Evolutionary conservation across 495 filamentous ascomycete genomes (phyloP), one percentile per base, ranked within the genome.

Genomic region (Penicillium chermesinum): DNA sequence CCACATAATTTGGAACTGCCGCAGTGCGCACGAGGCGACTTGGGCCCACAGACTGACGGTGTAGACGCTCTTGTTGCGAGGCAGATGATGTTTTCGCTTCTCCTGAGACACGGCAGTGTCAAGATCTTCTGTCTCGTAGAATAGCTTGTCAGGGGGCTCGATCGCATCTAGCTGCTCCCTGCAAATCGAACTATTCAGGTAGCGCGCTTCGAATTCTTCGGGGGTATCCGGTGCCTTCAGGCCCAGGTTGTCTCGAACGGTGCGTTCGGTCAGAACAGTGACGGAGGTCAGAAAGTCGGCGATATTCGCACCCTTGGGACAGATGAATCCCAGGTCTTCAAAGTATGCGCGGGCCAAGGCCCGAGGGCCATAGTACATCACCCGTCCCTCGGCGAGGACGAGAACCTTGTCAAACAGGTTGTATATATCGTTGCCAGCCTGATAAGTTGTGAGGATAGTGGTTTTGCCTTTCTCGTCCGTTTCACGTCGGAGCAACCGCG

Each of bases 231-330:
- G 88, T 0, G 79, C 71, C 69, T 60, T 88, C 83, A 53, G 81
- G 86, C 1, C 86, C 88, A 3, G 76, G n/a, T n/a, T n/a, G n/a
- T n/a, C 60, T 17, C 76, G 73, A 19, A 86, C 70, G 36, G 81
- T 66, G 16, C 87, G 80, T 58, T 91, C 87, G 0, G 69, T 69
- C 1, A 85, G 67, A 41, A 81, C 85, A 0, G 88, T 91, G 58
- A 91, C 74, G 2, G 87, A 86, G 2, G 87, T 91, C 0, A 91
- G 69, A 69, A 86, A 93, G 58, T 93, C 88, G 6, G 85, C 83
- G 2, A 83, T 82, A 6, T 85, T 91, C 48, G 83, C 78, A 32
- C 88, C 81, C 18, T 74, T 66, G 1, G 85, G 84, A 55, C 80
- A 86, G 1, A 77, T 63, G 56, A 88, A 93, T 5, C 88, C 88